Conservation (phyloP, 495 filamentous ascomycete species). For the Bacidia gigantensis region DNA sequence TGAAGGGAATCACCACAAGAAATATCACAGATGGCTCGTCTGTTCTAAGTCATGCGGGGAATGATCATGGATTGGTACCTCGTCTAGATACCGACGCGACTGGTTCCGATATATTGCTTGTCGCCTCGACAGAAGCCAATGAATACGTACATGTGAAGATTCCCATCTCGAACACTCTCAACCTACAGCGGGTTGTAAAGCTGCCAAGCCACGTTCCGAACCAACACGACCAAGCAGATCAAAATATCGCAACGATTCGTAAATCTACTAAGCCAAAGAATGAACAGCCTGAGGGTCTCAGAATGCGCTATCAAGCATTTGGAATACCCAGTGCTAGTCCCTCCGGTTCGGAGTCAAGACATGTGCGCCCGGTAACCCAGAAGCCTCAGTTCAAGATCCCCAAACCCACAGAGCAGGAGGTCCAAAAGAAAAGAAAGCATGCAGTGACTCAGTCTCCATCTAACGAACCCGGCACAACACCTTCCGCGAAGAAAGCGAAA, state of each 20-base stretch:
- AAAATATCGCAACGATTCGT: neutral
- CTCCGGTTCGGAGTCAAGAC: neutral
- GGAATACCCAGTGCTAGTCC: slow-evolving; percentile 9
- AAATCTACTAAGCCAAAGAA: slow-evolving; percentile 4
- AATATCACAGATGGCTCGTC: slow-evolving; percentile 21
- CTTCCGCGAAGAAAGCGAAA: neutral
- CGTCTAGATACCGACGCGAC: neutral
- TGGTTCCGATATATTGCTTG: slow-evolving; percentile 1
- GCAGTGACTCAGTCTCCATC: neutral
- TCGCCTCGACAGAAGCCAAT: slow-evolving; percentile 10
- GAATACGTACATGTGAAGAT: slow-evolving; percentile 3
- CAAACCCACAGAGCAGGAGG: neutral
- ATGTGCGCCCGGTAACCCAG: neutral
- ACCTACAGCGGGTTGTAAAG: slow-evolving; percentile 15
- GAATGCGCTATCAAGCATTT: slow-evolving; percentile 20
- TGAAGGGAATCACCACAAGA: slow-evolving; percentile 28
- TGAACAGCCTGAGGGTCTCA: slow-evolving; percentile 15
- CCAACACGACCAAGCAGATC: neutral
- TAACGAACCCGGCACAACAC: neutral
- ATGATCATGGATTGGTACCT: slow-evolving; percentile 22
- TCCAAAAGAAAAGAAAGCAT: neutral
- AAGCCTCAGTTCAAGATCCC: neutral
- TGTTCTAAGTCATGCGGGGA: slow-evolving; percentile 25
- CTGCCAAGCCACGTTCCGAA: slow-evolving; percentile 2
- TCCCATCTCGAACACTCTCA: slow-evolving; percentile 8